Base-by-base conservation (phyloP, 75 land plant species). In the Adiantum capillusveneris region DNA sequence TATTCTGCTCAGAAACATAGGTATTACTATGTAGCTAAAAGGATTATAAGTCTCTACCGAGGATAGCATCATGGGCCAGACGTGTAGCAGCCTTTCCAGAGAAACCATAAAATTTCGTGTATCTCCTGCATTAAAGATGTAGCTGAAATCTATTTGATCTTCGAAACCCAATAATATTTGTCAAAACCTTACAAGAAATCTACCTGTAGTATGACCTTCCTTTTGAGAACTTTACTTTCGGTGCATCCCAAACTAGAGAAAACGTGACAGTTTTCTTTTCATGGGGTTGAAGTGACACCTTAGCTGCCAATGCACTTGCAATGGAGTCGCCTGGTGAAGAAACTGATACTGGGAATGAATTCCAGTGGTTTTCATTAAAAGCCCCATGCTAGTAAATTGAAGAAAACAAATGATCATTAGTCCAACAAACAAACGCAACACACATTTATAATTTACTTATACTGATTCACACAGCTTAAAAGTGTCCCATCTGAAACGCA, bases 241-340 rank as follows among this genome's bases (percentile, higher is more conserved):
- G 98, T 30, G 89, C 79, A 49, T 89, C 75, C 98, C 98, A 94
- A 13, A 81, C 80, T 48, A 94, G 55, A 65, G 87, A 69, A 75
- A 94, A 93, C 43, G 76, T 80, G 42, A 93, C 76, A 26, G 84
- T 81, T 65, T 75, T 68, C 64, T 68, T 93, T 65, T 84, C 95
- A 65, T 81, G 81, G 53, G 98, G 85, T 59, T 88, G 87, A 42
- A 93, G 82, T 67, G 84, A 78, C 13, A 86, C 64, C 29, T 84
- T 75, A 24, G 98, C 95, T 55, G 90, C 65, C 62, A 93, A 84
- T 26, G 95, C 98, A 51, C 93, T 90, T 63, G 90, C 92, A 56
- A 68, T 71, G 34, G 84, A 63, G 44, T 75, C 81, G 25, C 93
- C 93, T 48, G 64, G 58, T 25, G 75, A 71, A 44, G 98, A 93